A percentile compares a stretch with the other conserved stretches of the same genome.
Conservation (phyloP, 73 alveolate species). For the Halteria grandinella region DNA sequence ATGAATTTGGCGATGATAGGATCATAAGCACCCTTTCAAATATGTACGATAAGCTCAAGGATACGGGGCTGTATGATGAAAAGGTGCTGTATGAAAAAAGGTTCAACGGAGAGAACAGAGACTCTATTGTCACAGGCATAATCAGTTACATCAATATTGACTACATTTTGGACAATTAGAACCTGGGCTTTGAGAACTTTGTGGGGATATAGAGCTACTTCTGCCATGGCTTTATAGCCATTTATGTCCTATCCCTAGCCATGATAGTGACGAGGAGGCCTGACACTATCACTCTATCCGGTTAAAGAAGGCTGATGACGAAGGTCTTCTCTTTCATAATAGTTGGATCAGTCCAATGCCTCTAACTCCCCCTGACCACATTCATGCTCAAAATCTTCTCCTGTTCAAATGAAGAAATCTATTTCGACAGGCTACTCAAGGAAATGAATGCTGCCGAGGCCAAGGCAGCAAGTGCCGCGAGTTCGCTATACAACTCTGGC, state of each 20-base stretch:
- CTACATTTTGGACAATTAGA: neutral
- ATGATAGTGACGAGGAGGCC: slow-evolving; percentile 26
- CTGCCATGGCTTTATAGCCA: neutral
- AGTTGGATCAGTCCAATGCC: neutral
- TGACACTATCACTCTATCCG: slow-evolving; percentile 23
- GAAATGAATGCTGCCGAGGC: too few species aligned
- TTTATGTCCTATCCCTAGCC: neutral
- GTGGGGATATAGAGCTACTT: neutral
- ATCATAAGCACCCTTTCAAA: too few species aligned
- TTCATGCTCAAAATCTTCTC: slow-evolving; percentile 31
- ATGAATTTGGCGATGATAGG: too few species aligned
- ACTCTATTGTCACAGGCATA: neutral
- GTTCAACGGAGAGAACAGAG: slow-evolving; percentile 21
- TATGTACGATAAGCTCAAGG: too few species aligned
- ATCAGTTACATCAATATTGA: slow-evolving; percentile 5
- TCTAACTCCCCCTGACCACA: slow-evolving; percentile 22
- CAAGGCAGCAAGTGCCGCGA: too few species aligned
- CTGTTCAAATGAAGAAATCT: slow-evolving; percentile 21
- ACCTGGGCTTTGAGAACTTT: neutral
- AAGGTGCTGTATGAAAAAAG: slow-evolving; percentile 16
- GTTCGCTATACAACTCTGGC: too few species aligned
- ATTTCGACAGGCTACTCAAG: too few species aligned
- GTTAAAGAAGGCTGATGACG: slow-evolving; percentile 27
- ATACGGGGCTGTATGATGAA: too few species aligned
- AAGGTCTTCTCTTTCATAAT: slow-evolving; percentile 13